phyloP scores from a whole-genome alignment of 2,329 filamentous ascomycete species.

The Xylaria sp. region DNA sequence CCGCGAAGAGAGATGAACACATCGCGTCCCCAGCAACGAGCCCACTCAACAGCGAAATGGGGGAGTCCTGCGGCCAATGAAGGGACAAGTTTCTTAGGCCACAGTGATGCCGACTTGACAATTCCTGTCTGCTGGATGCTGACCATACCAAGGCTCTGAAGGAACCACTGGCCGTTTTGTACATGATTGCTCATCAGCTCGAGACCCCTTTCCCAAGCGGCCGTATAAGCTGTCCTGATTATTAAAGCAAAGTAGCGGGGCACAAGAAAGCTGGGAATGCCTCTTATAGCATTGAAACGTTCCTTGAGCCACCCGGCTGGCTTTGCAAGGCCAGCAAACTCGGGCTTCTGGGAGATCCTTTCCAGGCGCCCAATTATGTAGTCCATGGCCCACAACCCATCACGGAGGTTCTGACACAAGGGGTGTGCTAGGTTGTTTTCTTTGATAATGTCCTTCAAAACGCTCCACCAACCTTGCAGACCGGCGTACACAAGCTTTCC shows the following conservation, averaged over 20 bases:
- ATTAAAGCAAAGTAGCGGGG: slow-evolving; percentile 93
- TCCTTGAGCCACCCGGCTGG: slow-evolving; percentile 80
- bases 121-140: slow-evolving; percentile 89
- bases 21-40: slow-evolving; percentile 95
- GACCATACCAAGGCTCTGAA: slow-evolving; percentile 87
- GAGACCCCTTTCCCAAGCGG: slow-evolving; percentile 78
- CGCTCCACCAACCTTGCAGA: slow-evolving; percentile 98
- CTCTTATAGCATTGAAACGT: slow-evolving; percentile 84
- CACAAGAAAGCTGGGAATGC: slow-evolving; percentile 84
- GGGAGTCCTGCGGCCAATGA: slow-evolving; percentile 91
- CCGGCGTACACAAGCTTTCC: slow-evolving; percentile 92
- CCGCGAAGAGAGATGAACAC: slow-evolving; percentile 96
- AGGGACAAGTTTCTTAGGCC: slow-evolving; percentile 82
- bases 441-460: slow-evolving; percentile 80
- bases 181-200: slow-evolving; percentile 81
- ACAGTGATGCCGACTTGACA: slow-evolving; percentile 88
- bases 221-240: slow-evolving; percentile 84
- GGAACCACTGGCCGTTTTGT: slow-evolving; percentile 81
- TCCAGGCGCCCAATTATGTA: slow-evolving; percentile 83
- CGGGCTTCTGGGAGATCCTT: slow-evolving; percentile 67
- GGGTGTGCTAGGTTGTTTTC: slow-evolving; percentile 94
- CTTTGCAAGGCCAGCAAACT: slow-evolving; percentile 66
- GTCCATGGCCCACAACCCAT: slow-evolving; percentile 91
- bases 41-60: slow-evolving; percentile 93
- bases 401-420: slow-evolving; percentile 87